Conservation (phyloP, 768 basidiomycete species). For the Kwoniella dejecticola region DNA sequence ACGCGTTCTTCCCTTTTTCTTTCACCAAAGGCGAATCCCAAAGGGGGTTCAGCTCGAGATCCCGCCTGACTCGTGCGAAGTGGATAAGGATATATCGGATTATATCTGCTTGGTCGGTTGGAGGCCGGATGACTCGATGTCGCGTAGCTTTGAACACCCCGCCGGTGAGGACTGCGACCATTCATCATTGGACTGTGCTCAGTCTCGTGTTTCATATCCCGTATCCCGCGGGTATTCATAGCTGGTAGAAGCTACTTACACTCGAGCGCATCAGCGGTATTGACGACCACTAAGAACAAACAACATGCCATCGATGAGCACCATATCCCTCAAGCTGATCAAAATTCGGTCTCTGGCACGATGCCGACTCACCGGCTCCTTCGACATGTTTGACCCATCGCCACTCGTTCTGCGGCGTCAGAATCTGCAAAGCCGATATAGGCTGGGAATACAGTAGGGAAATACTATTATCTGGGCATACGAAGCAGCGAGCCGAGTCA, state of each 20-base stretch:
- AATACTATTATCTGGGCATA: constrained; percentile 25
- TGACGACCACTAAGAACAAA: constrained; percentile 26
- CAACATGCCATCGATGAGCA: too few relatives aligned
- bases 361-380: constrained; percentile 19
- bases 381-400: constrained; percentile 37
- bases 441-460: constrained; percentile 39
- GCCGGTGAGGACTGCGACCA: constrained; percentile 29
- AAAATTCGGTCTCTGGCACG: neutral
- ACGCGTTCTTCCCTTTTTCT: constrained; percentile 26
- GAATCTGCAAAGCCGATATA: constrained; percentile 41
- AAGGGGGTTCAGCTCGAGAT: constrained; percentile 29
- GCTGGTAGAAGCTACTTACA: constrained; percentile 5
- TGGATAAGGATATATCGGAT: constrained; percentile 41
- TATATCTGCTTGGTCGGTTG: constrained; percentile 36
- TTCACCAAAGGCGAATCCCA: constrained; percentile 39
- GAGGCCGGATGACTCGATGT: constrained; percentile 41
- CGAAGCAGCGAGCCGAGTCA: too few relatives aligned
- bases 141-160: constrained; percentile 37
- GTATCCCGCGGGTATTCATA: neutral
- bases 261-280: constrained; percentile 38
- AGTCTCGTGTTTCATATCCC: too few relatives aligned
- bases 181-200: too few relatives aligned
- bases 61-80: constrained; percentile 40
- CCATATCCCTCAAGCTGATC: too few relatives aligned
- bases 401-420: constrained; percentile 37